phyloP scores from a whole-genome alignment of 495 filamentous ascomycete species.

The Daldinia bambusicola region DNA sequence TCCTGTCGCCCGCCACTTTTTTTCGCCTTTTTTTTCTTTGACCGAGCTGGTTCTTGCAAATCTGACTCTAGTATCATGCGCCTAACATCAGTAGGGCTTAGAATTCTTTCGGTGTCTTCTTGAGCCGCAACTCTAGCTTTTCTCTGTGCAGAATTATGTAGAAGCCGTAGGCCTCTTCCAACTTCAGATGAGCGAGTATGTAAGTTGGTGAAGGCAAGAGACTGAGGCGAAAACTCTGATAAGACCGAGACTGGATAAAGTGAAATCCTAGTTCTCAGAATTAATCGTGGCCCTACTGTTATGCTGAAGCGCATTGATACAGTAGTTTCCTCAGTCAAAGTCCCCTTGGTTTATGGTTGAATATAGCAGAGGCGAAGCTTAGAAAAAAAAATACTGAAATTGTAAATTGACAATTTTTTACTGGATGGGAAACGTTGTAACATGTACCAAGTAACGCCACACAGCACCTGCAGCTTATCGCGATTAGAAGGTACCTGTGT shows the following conservation, averaged over 20 bases:
- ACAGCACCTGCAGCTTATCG: slow-evolving; percentile 7
- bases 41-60: not conserved
- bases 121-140: not conserved
- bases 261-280: slow-evolving; percentile 2
- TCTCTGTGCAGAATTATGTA: not conserved
- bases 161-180: not conserved
- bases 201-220: not conserved
- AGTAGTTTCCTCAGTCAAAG: not conserved
- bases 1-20: slow-evolving; percentile 2
- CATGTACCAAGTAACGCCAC: not conserved
- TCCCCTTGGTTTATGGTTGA: not conserved
- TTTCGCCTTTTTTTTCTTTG: slow-evolving; percentile 8
- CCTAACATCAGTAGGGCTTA: not conserved
- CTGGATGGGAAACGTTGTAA: slow-evolving; percentile 9
- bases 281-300: slow-evolving; percentile 9
- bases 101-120: not conserved
- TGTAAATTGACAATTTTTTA: slow-evolving; percentile 33
- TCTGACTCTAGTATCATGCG: not conserved
- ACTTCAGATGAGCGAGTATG: slow-evolving; percentile 6
- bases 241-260: not conserved
- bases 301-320: slow-evolving; percentile 22
- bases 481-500: not conserved
- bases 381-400: slow-evolving; percentile 13
- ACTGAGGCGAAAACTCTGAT: slow-evolving; percentile 7
- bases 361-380: not conserved